A percentile compares a stretch with the other conserved stretches of the same genome.
phyloP scores from a whole-genome alignment of 306 rosid genomes.

The Sphenostylis stenocarpa region DNA sequence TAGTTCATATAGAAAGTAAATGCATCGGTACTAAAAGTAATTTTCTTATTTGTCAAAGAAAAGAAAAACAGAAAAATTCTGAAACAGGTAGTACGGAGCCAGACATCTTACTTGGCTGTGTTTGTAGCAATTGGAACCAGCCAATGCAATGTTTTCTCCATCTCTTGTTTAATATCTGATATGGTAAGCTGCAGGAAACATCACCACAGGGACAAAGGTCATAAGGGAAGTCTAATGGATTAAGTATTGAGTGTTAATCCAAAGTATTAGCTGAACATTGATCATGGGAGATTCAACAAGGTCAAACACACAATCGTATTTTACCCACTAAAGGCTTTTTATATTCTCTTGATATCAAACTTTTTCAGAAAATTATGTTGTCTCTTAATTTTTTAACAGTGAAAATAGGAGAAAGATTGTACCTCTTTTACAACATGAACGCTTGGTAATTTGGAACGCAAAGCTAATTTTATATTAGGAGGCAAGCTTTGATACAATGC shows the following conservation, averaged over 20 bases:
- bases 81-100: not conserved
- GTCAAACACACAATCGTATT: not conserved
- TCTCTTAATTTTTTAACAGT: not conserved
- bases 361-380: not conserved
- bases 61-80: not conserved
- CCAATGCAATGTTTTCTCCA: constrained; percentile 88
- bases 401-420: constrained; percentile 28
- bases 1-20: constrained; percentile 19
- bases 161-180: constrained; percentile 69
- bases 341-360: not conserved
- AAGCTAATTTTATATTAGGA: constrained; percentile 63
- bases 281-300: not conserved
- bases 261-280: constrained; percentile 11
- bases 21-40: constrained; percentile 13
- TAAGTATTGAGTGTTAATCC: not conserved
- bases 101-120: constrained; percentile 77
- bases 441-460: constrained; percentile 70
- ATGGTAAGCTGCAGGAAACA: constrained; percentile 62
- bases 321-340: not conserved
- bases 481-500: constrained; percentile 82
- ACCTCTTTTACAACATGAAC: constrained; percentile 62
- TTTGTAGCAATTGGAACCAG: constrained; percentile 81
- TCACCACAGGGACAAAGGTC: constrained; percentile 2
- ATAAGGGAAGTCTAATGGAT: not conserved
- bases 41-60: not conserved